Percentiles rank a stretch among this genome's conserved stretches.
phyloP scores from a whole-genome alignment of 495 filamentous ascomycete genomes.

The Hypoxylon rickii region DNA sequence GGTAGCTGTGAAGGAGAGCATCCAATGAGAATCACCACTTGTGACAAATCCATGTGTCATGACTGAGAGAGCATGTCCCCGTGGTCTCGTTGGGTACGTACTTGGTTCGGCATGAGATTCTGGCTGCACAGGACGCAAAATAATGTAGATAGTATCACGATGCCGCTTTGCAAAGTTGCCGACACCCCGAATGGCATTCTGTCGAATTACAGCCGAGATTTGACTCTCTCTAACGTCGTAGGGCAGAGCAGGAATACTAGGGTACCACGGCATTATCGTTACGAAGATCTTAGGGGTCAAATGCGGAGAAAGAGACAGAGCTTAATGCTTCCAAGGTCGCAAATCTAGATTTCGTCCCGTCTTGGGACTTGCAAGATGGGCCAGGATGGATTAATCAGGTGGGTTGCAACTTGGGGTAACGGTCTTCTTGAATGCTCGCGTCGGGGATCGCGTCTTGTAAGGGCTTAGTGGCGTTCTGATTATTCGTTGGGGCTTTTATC shows the following conservation, averaged over 20 bases:
- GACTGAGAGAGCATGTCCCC: neutral
- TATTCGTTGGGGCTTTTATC: conserved; percentile 26
- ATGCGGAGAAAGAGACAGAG: conserved; percentile 23
- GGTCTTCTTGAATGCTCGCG: neutral
- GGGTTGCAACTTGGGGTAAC: conserved; percentile 22
- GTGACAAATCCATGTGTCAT: conserved; percentile 7
- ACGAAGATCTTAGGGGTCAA: conserved; percentile 23
- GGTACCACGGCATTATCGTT: conserved; percentile 13
- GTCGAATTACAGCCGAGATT: conserved; percentile 29
- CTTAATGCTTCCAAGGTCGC: too few relatives aligned
- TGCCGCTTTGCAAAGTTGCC: neutral
- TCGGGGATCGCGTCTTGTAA: conserved; percentile 17
- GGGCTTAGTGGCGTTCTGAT: conserved; percentile 4
- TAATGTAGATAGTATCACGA: neutral
- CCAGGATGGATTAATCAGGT: too few relatives aligned
- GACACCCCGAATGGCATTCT: neutral
- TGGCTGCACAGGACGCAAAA: neutral
- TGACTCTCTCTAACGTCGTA: conserved; percentile 3
- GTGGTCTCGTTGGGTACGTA: conserved; percentile 4
- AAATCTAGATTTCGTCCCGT: conserved; percentile 24
- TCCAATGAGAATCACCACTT: neutral
- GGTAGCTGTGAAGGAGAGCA: neutral
- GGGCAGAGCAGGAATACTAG: neutral
- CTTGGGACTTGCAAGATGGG: conserved; percentile 14
- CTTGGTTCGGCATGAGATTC: neutral